phyloP scores from a whole-genome alignment of 192 early-diverging fungal genomes.

The Umbelopsis vinacea region DNA sequence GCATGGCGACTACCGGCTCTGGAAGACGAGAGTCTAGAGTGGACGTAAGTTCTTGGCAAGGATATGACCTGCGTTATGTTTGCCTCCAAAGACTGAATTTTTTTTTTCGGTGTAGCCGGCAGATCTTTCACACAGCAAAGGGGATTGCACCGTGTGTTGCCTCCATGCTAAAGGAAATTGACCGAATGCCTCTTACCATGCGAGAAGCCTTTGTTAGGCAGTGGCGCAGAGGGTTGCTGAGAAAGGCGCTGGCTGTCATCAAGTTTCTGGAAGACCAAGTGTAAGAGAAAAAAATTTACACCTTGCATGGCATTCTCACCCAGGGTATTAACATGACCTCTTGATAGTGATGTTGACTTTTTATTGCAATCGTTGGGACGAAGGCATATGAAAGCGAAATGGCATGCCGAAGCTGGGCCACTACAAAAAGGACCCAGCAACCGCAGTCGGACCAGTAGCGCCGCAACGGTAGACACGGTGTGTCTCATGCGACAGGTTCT shows the following conservation, averaged over 20 bases:
- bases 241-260: conserved; percentile 46
- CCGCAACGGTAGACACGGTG: background rate
- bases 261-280: conserved; percentile 44
- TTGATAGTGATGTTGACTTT: conserved; percentile 3
- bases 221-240: conserved; percentile 51
- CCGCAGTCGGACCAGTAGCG: conserved; percentile 7
- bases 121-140: conserved; percentile 39
- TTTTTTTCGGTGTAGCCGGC: conserved; percentile 46
- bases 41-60: background rate
- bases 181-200: conserved; percentile 46
- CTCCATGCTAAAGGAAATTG: conserved; percentile 45
- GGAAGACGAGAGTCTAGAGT: background rate
- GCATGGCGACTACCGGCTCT: conserved; percentile 7
- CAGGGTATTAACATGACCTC: background rate
- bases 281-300: conserved; percentile 12
- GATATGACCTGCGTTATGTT: too few relatives aligned
- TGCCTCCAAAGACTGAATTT: too few relatives aligned
- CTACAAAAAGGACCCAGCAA: background rate
- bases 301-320: background rate
- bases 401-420: background rate
- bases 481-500: conserved; percentile 21
- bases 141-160: conserved; percentile 49
- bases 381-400: background rate
- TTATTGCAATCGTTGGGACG: background rate
- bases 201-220: conserved; percentile 55